phyloP scores from a whole-genome alignment of 2,329 filamentous ascomycete genomes.

The Calycina marina region DNA sequence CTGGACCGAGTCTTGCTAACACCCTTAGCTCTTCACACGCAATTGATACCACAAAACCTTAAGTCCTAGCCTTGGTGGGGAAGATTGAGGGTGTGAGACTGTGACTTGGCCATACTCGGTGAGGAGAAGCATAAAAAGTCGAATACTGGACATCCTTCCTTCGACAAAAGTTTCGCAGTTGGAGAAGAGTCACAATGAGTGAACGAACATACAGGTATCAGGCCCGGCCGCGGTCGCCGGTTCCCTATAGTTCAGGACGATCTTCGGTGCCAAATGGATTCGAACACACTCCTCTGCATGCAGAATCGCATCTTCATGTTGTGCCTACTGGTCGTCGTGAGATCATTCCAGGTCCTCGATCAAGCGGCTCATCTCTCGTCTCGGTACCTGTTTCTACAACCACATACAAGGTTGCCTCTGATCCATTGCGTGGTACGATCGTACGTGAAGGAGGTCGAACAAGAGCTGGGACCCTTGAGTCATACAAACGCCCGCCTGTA shows the following conservation, averaged over 20 bases:
- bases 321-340: slow-evolving; percentile 29
- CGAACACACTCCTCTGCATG: slow-evolving; percentile 18
- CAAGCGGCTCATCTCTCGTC: slow-evolving; percentile 20
- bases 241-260: slow-evolving; percentile 33
- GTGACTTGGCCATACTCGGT: neutral
- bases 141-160: too few relatives aligned
- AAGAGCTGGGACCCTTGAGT: slow-evolving; percentile 35
- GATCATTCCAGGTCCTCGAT: slow-evolving; percentile 23
- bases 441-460: slow-evolving; percentile 33
- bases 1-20: slow-evolving; percentile 1
- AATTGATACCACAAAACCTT: neutral
- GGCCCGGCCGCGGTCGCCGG: slow-evolving; percentile 29
- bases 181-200: slow-evolving; percentile 28
- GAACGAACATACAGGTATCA: slow-evolving; percentile 33
- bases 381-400: slow-evolving; percentile 31
- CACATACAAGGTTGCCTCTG: slow-evolving; percentile 41
- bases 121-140: neutral
- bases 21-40: neutral
- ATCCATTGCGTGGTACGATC: slow-evolving; percentile 32
- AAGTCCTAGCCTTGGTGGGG: too few relatives aligned
- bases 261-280: slow-evolving; percentile 37
- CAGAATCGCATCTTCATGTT: slow-evolving; percentile 39
- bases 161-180: too few relatives aligned
- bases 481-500: slow-evolving; percentile 33
- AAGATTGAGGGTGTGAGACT: too few relatives aligned